Evolutionary conservation across 768 basidiomycete genomes (phyloP).

Genomic region (Lentinula guzmanii): DNA sequence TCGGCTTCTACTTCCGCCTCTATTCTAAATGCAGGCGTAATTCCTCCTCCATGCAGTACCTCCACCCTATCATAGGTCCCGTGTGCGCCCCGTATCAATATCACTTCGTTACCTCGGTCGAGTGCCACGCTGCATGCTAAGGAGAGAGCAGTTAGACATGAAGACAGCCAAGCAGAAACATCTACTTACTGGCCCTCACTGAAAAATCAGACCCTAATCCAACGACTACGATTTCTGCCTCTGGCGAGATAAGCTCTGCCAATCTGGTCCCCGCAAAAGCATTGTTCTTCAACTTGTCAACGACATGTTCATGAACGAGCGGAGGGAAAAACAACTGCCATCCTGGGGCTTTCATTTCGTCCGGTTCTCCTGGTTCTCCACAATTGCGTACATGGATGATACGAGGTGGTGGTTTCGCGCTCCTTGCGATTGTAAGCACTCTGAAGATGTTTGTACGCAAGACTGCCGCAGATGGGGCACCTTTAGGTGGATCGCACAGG

Average conservation of each 20-base stretch:
- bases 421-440: slow-evolving; percentile 37
- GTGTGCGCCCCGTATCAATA: slow-evolving; percentile 60
- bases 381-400: slow-evolving; percentile 67
- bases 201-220: slow-evolving; percentile 68
- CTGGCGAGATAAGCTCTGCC: slow-evolving; percentile 37
- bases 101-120: slow-evolving; percentile 57
- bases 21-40: slow-evolving; percentile 45
- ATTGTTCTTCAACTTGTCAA: slow-evolving; percentile 69
- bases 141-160: not conserved
- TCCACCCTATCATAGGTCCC: slow-evolving; percentile 64
- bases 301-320: slow-evolving; percentile 40
- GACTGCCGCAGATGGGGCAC: slow-evolving; percentile 28
- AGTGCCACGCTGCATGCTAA: slow-evolving; percentile 56
- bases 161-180: not conserved
- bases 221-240: slow-evolving; percentile 59
- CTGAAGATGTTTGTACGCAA: slow-evolving; percentile 31
- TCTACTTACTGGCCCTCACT: slow-evolving; percentile 32
- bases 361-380: slow-evolving; percentile 55
- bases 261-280: slow-evolving; percentile 59
- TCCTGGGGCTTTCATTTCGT: slow-evolving; percentile 48
- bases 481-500: slow-evolving; percentile 27
- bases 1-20: slow-evolving; percentile 59
- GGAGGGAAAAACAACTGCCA: slow-evolving; percentile 60
- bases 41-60: slow-evolving; percentile 49
- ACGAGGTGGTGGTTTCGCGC: slow-evolving; percentile 38